Evolutionary conservation across 352 stramenopile genomes (phyloP).

Genomic region (Blastocystis sp.): DNA sequence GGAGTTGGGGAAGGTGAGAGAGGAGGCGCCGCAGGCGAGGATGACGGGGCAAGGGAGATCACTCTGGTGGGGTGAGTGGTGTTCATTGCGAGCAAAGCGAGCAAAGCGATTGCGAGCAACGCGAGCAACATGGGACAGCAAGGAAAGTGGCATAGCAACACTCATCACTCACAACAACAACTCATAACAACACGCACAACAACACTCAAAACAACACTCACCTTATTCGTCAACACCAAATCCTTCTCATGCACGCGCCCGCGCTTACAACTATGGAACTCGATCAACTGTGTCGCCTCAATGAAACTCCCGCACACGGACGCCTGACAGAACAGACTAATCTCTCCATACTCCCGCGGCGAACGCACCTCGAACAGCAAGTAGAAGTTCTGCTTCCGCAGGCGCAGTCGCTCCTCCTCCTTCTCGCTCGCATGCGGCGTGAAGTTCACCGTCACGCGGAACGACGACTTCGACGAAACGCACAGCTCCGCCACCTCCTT

Average conservation of each 20-base stretch:
- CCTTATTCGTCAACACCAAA: conserved; percentile 11
- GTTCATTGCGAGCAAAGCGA: too few relatives aligned
- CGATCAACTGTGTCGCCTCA: neutral
- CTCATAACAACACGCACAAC: too few relatives aligned
- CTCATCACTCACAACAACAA: too few relatives aligned
- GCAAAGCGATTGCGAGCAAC: too few relatives aligned
- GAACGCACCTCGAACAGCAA: conserved; percentile 58
- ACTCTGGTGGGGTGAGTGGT: conserved; percentile 7
- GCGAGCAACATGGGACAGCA: too few relatives aligned
- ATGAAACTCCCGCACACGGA: neutral
- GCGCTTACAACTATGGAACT: conserved; percentile 1
- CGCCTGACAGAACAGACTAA: conserved; percentile 44
- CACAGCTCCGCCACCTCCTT: neutral
- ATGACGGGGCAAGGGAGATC: conserved; percentile 6
- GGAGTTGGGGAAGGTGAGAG: conserved; percentile 26
- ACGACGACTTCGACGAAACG: conserved; percentile 28
- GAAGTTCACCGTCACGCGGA: conserved; percentile 50
- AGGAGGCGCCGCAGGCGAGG: conserved; percentile 26
- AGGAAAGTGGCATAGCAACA: too few relatives aligned
- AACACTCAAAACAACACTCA: neutral
- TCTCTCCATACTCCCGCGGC: conserved; percentile 63
- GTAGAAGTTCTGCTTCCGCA: conserved; percentile 23
- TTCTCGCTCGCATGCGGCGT: neutral
- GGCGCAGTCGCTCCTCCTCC: neutral
- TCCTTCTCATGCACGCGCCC: conserved; percentile 16